phyloP scores from a whole-genome alignment of 2,329 filamentous ascomycete genomes.

The Thermothelomyces thermophilus region DNA sequence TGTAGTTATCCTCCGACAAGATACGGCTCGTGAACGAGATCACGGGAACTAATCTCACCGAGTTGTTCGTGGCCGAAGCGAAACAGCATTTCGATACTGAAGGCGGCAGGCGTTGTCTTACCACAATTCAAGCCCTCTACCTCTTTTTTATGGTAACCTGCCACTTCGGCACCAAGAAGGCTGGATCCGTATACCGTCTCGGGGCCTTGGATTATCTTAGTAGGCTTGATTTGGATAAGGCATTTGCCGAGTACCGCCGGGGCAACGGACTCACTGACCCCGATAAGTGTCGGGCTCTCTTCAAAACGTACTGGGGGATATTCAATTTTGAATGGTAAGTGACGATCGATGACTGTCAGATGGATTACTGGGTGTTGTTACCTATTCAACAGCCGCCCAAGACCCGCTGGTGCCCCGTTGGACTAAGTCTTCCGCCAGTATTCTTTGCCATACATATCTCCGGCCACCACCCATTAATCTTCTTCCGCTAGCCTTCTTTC shows the following conservation, averaged over 20 bases:
- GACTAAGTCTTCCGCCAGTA: neutral
- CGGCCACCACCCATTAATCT: neutral
- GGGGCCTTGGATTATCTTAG: conserved; percentile 22
- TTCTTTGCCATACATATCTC: conserved; percentile 4
- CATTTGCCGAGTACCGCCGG: neutral
- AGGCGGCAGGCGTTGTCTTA: conserved; percentile 17
- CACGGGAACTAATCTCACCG: conserved; percentile 17
- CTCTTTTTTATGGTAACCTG: conserved; percentile 14
- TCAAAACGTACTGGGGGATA: conserved; percentile 8
- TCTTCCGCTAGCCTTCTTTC: neutral
- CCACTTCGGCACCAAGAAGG: conserved; percentile 15
- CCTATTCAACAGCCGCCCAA: too few species aligned
- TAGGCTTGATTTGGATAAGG: conserved; percentile 1
- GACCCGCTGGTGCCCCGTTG: too few species aligned
- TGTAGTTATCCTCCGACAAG: conserved; percentile 21
- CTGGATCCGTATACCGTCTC: conserved; percentile 21
- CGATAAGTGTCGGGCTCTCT: conserved; percentile 1
- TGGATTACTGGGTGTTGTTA: too few species aligned
- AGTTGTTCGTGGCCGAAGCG: conserved; percentile 23
- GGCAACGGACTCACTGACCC: neutral
- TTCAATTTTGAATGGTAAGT: conserved; percentile 14
- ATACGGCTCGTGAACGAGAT: conserved; percentile 14
- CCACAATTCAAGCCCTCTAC: conserved; percentile 23
- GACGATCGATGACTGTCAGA: neutral
- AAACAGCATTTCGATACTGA: conserved; percentile 24